Percentiles rank a stretch among this genome's conserved stretches.
These are phyloP conservation scores for Volvox reticuliferus DNA, from an alignment of 139 green algal species.

Conservation along the genomic window DNA sequence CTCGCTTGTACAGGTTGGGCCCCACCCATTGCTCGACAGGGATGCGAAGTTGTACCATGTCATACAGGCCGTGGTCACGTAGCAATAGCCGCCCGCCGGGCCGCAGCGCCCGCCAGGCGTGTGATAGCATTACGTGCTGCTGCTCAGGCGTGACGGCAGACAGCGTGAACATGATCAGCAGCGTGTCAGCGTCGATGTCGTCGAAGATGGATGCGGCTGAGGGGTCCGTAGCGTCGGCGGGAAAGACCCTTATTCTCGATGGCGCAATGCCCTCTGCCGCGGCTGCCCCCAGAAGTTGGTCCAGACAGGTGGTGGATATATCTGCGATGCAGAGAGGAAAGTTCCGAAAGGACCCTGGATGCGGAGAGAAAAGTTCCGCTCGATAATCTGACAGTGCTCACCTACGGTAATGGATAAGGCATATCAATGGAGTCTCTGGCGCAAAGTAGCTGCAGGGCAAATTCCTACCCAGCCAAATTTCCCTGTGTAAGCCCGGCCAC, in stretches of 20 bases:
- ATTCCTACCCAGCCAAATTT: too few species aligned
- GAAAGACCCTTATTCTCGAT: conserved; percentile 54
- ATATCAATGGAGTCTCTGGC: too few species aligned
- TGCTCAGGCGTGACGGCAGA: conserved; percentile 68
- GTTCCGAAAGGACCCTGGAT: too few species aligned
- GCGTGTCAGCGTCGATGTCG: conserved; percentile 59
- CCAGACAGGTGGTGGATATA: conserved; percentile 73
- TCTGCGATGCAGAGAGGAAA: conserved; percentile 33
- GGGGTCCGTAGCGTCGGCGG: conserved; percentile 63
- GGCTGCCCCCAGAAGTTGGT: conserved; percentile 64
- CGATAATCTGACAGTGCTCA: too few species aligned
- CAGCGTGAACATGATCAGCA: conserved; percentile 88
- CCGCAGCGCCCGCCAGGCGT: conserved; percentile 60
- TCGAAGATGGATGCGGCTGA: conserved; percentile 21
- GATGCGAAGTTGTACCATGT: conserved; percentile 79
- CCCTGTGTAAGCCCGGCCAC: too few species aligned
- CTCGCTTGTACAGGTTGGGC: conserved; percentile 66
- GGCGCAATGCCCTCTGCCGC: conserved; percentile 57
- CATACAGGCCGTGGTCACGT: conserved; percentile 85
- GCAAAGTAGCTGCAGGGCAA: too few species aligned
- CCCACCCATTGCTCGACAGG: conserved; percentile 68
- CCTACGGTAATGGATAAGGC: too few species aligned
- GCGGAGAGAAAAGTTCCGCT: too few species aligned
- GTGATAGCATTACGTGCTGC: conserved; percentile 62
- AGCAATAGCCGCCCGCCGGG: conserved; percentile 79